phyloP scores from a whole-genome alignment of 352 stramenopile genomes.

The Saprolegnia parasitica region DNA sequence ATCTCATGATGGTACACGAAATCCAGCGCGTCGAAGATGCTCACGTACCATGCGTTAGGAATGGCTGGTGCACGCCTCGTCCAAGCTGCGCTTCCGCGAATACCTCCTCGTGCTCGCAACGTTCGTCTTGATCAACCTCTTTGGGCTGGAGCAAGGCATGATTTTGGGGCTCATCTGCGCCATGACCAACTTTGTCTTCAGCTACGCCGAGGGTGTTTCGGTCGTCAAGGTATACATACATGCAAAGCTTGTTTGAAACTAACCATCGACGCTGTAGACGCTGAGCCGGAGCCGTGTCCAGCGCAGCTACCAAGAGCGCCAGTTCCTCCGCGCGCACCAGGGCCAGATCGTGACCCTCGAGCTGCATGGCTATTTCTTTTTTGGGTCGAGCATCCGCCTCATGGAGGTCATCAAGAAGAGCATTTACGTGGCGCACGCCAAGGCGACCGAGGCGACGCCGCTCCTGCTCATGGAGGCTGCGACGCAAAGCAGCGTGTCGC shows the following conservation, averaged over 20 bases:
- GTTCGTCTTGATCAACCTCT: constrained; percentile 86
- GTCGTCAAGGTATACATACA: constrained; percentile 20
- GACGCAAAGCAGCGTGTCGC: constrained; percentile 21
- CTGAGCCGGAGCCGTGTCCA: constrained; percentile 42
- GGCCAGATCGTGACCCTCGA: constrained; percentile 57
- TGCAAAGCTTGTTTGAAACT: constrained; percentile 44
- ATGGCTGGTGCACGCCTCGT: constrained; percentile 56
- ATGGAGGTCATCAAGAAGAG: constrained; percentile 60
- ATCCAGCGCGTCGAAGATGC: not conserved
- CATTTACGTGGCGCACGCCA: constrained; percentile 41
- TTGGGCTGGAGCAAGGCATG: constrained; percentile 91
- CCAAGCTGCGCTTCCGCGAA: constrained; percentile 68
- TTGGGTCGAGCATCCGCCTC: constrained; percentile 64
- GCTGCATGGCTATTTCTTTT: constrained; percentile 73
- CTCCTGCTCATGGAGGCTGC: constrained; percentile 6
- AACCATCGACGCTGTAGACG: constrained; percentile 54
- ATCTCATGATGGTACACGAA: constrained; percentile 78
- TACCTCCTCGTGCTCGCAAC: constrained; percentile 89
- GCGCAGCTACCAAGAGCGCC: constrained; percentile 24
- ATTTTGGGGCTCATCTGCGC: constrained; percentile 80
- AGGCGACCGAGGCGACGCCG: constrained; percentile 15
- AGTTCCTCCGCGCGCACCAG: constrained; percentile 38
- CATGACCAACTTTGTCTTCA: constrained; percentile 48
- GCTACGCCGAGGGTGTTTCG: constrained; percentile 27
- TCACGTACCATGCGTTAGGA: too few relatives aligned